phyloP scores from a whole-genome alignment of 202 grass and related monocot species.

The Panicum virgatum region DNA sequence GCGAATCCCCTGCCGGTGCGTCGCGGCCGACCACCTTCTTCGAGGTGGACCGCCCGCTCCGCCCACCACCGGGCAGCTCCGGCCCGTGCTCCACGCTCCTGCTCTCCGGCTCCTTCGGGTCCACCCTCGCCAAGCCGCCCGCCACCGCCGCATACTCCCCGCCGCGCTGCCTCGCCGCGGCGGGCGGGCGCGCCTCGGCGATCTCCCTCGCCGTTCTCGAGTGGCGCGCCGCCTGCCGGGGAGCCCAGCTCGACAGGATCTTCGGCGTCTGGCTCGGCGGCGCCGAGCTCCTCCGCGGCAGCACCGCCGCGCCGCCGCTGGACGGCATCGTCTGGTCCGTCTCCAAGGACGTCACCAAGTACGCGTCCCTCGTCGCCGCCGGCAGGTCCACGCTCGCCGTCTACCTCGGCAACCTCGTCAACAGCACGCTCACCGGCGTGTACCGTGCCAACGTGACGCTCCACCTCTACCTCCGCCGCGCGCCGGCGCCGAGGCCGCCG shows the following conservation, averaged over 20 bases:
- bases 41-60: slow-evolving; percentile 16
- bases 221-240: slow-evolving; percentile 38
- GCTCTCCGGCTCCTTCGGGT: slow-evolving; percentile 44
- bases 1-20: slow-evolving; percentile 5
- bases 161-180: slow-evolving; percentile 34
- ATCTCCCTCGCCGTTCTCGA: slow-evolving; percentile 53
- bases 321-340: slow-evolving; percentile 67
- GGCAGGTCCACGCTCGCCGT: slow-evolving; percentile 39
- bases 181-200: not conserved
- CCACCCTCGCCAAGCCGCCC: slow-evolving; percentile 38
- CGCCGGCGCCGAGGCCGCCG: not conserved
- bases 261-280: slow-evolving; percentile 61
- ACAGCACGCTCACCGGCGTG: slow-evolving; percentile 53
- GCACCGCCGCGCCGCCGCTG: slow-evolving; percentile 44
- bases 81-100: slow-evolving; percentile 47
- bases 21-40: not conserved
- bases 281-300: slow-evolving; percentile 45
- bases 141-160: slow-evolving; percentile 32
- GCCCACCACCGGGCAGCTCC: slow-evolving; percentile 28
- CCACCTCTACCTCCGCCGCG: slow-evolving; percentile 64
- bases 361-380: slow-evolving; percentile 58
- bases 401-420: slow-evolving; percentile 50
- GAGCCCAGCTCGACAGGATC: slow-evolving; percentile 51
- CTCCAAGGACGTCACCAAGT: slow-evolving; percentile 76
- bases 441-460: slow-evolving; percentile 62